Percentiles rank a stretch among this genome's conserved stretches.
phyloP scores from a whole-genome alignment of 2,329 filamentous ascomycete genomes.

The Microdochium bolleyi region DNA sequence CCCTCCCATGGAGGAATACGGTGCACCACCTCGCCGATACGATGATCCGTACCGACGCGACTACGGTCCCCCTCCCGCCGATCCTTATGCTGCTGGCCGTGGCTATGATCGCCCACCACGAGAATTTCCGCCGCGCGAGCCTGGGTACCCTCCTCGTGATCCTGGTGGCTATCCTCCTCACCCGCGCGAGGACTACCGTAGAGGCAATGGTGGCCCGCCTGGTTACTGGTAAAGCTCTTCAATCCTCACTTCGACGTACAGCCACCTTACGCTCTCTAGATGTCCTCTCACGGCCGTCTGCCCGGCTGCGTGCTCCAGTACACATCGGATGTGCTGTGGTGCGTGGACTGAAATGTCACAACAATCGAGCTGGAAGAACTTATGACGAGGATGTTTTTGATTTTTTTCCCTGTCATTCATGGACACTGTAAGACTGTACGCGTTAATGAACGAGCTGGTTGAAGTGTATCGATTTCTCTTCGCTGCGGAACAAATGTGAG shows the following conservation, averaged over 20 bases:
- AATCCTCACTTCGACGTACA: constrained; percentile 12
- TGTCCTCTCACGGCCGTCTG: constrained; percentile 1
- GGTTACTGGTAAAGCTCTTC: constrained; percentile 25
- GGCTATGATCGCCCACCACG: constrained; percentile 48
- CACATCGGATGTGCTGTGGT: background rate
- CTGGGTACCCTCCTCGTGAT: constrained; percentile 33
- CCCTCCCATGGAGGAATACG: constrained; percentile 68
- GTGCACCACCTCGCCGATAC: constrained; percentile 57
- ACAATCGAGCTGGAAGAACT: background rate
- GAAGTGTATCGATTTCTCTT: background rate
- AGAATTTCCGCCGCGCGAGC: constrained; percentile 42
- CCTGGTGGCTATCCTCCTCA: constrained; percentile 8
- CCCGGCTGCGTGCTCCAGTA: background rate
- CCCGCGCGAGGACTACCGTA: constrained; percentile 22
- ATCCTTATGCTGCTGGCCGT: constrained; percentile 52
- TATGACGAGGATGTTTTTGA: too few species aligned
- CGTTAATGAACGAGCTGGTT: background rate
- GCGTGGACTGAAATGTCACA: background rate
- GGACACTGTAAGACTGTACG: background rate
- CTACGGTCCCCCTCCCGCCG: constrained; percentile 49
- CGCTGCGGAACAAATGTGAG: background rate
- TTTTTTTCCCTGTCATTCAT: background rate
- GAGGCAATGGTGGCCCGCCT: constrained; percentile 12
- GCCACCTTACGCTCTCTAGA: constrained; percentile 24
- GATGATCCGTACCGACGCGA: constrained; percentile 72